Conservation (phyloP, 306 rosid species). For the Senna siamea region DNA sequence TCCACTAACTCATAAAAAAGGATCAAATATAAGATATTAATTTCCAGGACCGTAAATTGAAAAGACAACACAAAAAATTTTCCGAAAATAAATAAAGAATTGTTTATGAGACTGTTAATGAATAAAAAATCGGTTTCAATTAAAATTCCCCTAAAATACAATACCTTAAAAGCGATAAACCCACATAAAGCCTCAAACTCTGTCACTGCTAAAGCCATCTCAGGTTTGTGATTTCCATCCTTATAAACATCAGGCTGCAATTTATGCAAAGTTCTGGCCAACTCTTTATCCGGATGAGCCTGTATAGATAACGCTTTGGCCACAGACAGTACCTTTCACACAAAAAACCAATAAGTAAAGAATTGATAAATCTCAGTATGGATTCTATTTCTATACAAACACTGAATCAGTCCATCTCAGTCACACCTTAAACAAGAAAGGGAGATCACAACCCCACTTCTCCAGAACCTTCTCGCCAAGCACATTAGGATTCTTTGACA, state of each 20-base stretch:
- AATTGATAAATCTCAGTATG: no score
- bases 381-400: no score
- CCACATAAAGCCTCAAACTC: constrained; percentile 80
- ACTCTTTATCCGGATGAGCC: constrained; percentile 78
- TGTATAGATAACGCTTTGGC: constrained; percentile 77
- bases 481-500: constrained; percentile 53
- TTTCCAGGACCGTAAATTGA: background rate
- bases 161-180: constrained; percentile 63
- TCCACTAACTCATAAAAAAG: background rate
- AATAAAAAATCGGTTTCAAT: background rate
- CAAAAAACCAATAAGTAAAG: constrained; percentile 11
- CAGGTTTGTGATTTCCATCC: constrained; percentile 87
- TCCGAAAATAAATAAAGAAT: no score
- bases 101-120: background rate
- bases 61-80: no score
- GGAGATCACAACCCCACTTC: constrained; percentile 72
- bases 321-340: constrained; percentile 67
- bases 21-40: background rate
- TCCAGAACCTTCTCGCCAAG: constrained; percentile 62
- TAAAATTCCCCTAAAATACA: constrained; percentile 6
- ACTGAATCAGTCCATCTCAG: background rate
- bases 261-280: constrained; percentile 67
- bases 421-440: constrained; percentile 84
- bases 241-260: constrained; percentile 59
- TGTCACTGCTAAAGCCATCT: constrained; percentile 77